Conservation (phyloP, 2,329 filamentous ascomycete species). For the Exophiala viscosa region DNA sequence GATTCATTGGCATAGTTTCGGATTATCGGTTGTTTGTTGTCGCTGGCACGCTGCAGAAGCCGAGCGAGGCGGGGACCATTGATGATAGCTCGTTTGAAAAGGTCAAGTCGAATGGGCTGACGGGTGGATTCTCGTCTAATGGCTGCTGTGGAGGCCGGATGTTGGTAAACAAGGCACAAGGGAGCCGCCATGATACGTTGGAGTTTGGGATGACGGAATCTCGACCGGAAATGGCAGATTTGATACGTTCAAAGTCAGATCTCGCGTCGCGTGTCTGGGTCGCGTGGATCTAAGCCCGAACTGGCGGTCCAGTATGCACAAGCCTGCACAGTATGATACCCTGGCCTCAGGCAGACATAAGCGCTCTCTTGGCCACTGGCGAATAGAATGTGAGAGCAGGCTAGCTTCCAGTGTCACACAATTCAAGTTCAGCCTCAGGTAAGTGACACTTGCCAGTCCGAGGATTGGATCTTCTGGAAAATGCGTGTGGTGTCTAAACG, state of each 20-base stretch:
- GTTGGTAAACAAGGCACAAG: conserved; percentile 4
- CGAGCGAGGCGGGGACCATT: conserved; percentile 10
- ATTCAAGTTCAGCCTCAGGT: too few relatives aligned
- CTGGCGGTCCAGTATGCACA: not conserved
- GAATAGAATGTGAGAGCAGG: too few relatives aligned
- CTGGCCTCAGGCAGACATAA: too few relatives aligned
- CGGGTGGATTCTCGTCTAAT: not conserved
- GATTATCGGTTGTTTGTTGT: conserved; percentile 13
- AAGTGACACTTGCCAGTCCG: too few relatives aligned
- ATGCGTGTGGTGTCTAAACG: too few relatives aligned
- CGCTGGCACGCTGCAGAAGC: conserved; percentile 2
- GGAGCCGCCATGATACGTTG: conserved; percentile 15
- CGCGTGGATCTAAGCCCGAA: conserved; percentile 12
- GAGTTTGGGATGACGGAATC: conserved; percentile 18
- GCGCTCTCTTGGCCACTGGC: too few relatives aligned
- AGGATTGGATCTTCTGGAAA: too few relatives aligned
- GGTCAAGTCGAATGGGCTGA: conserved; percentile 11
- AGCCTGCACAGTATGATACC: too few relatives aligned
- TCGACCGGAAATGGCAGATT: conserved; percentile 4
- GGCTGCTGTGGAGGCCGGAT: conserved; percentile 10
- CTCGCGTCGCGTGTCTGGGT: conserved; percentile 21
- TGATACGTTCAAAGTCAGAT: conserved; percentile 24
- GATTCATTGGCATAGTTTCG: not conserved
- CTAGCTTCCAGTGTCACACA: too few relatives aligned
- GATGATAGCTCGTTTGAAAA: conserved; percentile 13